phyloP scores from a whole-genome alignment of 306 rosid genomes.

The Dryas octopetala region DNA sequence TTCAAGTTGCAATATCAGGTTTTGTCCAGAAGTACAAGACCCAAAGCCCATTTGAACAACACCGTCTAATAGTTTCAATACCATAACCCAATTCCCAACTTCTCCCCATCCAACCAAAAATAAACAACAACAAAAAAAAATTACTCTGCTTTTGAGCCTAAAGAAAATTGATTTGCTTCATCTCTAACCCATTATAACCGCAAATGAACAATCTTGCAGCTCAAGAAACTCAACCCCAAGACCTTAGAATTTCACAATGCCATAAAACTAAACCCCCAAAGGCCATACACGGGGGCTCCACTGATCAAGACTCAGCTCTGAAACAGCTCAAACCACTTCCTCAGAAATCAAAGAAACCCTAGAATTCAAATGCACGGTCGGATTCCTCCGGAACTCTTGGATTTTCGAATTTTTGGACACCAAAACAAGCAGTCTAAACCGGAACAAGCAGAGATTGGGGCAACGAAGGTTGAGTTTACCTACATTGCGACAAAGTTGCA shows the following conservation, averaged over 20 bases:
- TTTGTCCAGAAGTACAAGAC: conserved; percentile 40
- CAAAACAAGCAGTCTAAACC: neutral
- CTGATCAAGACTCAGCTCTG: conserved; percentile 40
- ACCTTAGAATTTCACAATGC: conserved; percentile 21
- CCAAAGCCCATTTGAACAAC: conserved; percentile 72
- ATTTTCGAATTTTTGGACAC: conserved; percentile 5
- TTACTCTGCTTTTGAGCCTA: conserved; percentile 24
- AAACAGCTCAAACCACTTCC: conserved; percentile 35
- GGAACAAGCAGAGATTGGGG: conserved; percentile 16
- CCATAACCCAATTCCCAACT: conserved; percentile 42
- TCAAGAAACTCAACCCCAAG: conserved; percentile 26
- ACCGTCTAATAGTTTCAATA: conserved; percentile 38
- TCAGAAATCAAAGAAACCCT: conserved; percentile 44
- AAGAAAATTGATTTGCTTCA: conserved; percentile 8
- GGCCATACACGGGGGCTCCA: conserved; percentile 23
- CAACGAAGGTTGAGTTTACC: conserved; percentile 24
- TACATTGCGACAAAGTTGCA: conserved; percentile 33
- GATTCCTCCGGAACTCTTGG: conserved; percentile 26
- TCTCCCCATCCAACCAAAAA: conserved; percentile 52
- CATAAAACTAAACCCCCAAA: conserved; percentile 17
- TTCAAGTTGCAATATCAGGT: conserved; percentile 67
- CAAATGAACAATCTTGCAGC: conserved; percentile 35
- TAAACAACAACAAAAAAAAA: neutral
- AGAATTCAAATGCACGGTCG: conserved; percentile 27
- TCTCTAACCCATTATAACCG: conserved; percentile 56